These are phyloP conservation scores for Ramalina peruviana DNA, from an alignment of 495 filamentous ascomycete species.

Conservation along the genomic window DNA sequence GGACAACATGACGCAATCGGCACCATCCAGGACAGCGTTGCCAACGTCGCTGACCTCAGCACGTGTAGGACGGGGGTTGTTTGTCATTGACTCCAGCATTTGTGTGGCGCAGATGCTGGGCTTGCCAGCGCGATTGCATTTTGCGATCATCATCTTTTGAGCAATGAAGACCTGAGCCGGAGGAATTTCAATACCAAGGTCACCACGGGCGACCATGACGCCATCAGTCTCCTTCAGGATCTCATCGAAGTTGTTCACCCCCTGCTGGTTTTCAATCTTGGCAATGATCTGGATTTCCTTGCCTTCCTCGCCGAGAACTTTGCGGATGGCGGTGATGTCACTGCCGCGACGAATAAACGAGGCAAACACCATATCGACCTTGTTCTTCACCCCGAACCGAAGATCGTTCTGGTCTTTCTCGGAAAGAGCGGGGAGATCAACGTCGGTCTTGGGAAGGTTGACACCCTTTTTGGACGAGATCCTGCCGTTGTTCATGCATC, in stretches of 20 bases:
- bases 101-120: slow-evolving; percentile 89
- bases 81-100: slow-evolving; percentile 98
- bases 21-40: slow-evolving; percentile 93
- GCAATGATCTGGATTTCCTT: slow-evolving; percentile 97
- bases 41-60: slow-evolving; percentile 97
- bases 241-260: slow-evolving; percentile 97
- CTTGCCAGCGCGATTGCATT: slow-evolving; percentile 99
- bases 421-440: slow-evolving; percentile 94
- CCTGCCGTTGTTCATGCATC: slow-evolving; percentile 89
- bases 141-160: slow-evolving; percentile 99
- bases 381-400: slow-evolving; percentile 91
- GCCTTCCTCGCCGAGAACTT: slow-evolving; percentile 82
- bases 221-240: slow-evolving; percentile 93
- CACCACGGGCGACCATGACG: slow-evolving; percentile 99
- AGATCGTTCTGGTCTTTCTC: slow-evolving; percentile 95
- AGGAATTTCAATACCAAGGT: slow-evolving; percentile 96
- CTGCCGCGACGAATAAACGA: slow-evolving; percentile 91
- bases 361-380: slow-evolving; percentile 96
- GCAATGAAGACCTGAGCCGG: slow-evolving; percentile 97
- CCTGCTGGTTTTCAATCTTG: slow-evolving; percentile 99
- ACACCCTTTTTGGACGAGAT: slow-evolving; percentile 98
- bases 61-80: slow-evolving; percentile 94
- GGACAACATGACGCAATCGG: slow-evolving; percentile 98
- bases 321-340: slow-evolving; percentile 84
- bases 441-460: slow-evolving; percentile 95